Evolutionary conservation across 1,284 basidiomycete species (phyloP).

Genomic region (Ganoderma boninense): DNA sequence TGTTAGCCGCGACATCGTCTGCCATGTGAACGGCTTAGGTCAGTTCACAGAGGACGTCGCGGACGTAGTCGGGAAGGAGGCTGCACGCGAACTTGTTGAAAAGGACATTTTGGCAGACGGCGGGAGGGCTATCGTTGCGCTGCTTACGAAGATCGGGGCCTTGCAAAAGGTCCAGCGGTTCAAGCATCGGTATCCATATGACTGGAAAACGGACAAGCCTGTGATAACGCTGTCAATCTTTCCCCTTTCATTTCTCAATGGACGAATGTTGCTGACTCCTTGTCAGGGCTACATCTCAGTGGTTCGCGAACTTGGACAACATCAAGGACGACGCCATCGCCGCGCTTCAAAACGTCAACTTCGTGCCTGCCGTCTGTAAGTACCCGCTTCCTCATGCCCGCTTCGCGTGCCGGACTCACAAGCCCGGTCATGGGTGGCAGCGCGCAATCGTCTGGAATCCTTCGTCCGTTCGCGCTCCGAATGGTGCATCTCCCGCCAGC

Average conservation of each 20-base stretch:
- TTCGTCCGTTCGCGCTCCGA: conserved; percentile 92
- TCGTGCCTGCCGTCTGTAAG: conserved; percentile 83
- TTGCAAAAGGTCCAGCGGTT: conserved; percentile 78
- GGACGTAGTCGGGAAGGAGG: conserved; percentile 58
- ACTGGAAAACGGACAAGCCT: conserved; percentile 96
- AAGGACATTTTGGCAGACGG: conserved; percentile 81
- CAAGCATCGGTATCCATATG: conserved; percentile 94
- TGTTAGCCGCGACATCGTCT: conserved; percentile 52
- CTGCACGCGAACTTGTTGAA: conserved; percentile 64
- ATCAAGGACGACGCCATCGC: conserved; percentile 83
- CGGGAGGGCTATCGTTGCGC: conserved; percentile 67
- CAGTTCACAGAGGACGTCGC: conserved; percentile 68
- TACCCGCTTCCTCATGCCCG: conserved; percentile 23
- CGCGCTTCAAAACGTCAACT: conserved; percentile 79
- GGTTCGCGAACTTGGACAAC: conserved; percentile 93
- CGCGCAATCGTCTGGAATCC: conserved; percentile 85
- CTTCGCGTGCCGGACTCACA: conserved; percentile 7
- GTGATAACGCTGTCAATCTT: conserved; percentile 84
- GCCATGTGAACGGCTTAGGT: conserved; percentile 88
- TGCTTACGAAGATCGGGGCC: conserved; percentile 67
- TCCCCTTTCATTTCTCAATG: neutral
- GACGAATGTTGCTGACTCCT: neutral
- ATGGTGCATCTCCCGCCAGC: conserved; percentile 99
- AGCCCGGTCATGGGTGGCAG: conserved; percentile 49
- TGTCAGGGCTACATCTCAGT: conserved; percentile 92